Conservation (phyloP, 345 rosid genomes). For the Stellera chamaejasme region DNA sequence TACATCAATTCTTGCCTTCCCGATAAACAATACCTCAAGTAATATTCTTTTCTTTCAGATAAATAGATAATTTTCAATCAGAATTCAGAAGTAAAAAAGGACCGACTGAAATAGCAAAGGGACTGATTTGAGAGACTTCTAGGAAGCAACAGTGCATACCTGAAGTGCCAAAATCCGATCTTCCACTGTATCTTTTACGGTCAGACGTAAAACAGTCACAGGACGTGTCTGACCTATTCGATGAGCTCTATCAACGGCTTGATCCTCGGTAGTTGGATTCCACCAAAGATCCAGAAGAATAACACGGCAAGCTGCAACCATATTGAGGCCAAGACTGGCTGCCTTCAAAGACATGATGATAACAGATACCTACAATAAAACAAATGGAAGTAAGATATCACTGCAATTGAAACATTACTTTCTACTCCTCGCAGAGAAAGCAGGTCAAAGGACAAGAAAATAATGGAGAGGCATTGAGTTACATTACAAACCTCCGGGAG, state of each 20-base stretch:
- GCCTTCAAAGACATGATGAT: conserved; percentile 98
- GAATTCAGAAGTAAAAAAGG: background rate
- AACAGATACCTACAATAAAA: conserved; percentile 57
- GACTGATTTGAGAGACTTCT: background rate
- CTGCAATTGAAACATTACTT: background rate
- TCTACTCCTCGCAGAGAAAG: too few species aligned
- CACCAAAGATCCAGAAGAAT: conserved; percentile 92
- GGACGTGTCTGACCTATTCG: conserved; percentile 95
- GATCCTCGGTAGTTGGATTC: conserved; percentile 98
- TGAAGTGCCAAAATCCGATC: conserved; percentile 90
- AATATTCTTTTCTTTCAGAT: too few species aligned
- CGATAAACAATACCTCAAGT: too few species aligned
- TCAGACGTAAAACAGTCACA: conserved; percentile 75
- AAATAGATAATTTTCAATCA: background rate
- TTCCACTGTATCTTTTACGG: conserved; percentile 84
- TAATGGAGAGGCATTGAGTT: background rate
- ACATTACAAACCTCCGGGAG: conserved; percentile 66
- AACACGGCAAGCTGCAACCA: conserved; percentile 97
- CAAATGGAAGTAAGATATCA: background rate
- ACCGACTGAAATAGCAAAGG: background rate
- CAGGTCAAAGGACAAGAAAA: background rate
- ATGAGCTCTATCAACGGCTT: conserved; percentile 97
- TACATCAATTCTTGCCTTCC: too few species aligned
- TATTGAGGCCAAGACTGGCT: conserved; percentile 93
- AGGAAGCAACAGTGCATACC: conserved; percentile 24